These are phyloP conservation scores for Helenozyma rhizophorensis DNA, from an alignment of 805 yeast genomes.

Conservation along the genomic window DNA sequence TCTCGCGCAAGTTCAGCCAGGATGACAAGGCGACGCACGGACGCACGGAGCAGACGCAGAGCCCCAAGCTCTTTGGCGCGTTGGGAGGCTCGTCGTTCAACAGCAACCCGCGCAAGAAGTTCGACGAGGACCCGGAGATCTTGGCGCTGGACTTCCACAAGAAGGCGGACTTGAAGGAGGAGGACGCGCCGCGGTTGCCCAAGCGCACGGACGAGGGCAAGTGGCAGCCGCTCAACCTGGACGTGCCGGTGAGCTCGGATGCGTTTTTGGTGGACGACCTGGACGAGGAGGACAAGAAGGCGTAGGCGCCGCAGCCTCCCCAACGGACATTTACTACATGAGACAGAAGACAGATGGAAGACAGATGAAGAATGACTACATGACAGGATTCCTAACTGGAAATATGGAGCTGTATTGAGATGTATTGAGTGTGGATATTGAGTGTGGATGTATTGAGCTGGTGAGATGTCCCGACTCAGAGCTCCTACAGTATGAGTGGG, in stretches of 20 bases:
- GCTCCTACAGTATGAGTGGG: too few relatives aligned
- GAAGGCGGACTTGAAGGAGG: constrained; percentile 34
- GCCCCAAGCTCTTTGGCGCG: constrained; percentile 41
- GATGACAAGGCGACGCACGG: constrained; percentile 10
- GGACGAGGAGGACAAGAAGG: constrained; percentile 35
- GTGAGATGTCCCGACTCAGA: too few relatives aligned
- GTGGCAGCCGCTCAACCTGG: constrained; percentile 38
- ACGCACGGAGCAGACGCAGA: constrained; percentile 10
- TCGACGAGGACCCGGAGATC: constrained; percentile 55
- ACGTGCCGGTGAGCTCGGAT: constrained; percentile 38
- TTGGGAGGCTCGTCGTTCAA: constrained; percentile 42
- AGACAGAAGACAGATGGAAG: too few relatives aligned
- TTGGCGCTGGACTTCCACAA: constrained; percentile 48
- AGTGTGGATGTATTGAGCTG: too few relatives aligned
- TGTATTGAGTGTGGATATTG: too few relatives aligned
- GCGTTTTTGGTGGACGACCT: constrained; percentile 42
- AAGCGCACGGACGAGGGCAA: constrained; percentile 18
- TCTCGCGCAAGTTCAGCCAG: constrained; percentile 48
- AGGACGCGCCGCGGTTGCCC: constrained; percentile 24
- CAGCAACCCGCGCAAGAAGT: constrained; percentile 19
- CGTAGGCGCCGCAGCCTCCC: too few relatives aligned
- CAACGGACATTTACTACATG: too few relatives aligned
- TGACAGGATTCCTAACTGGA: too few relatives aligned
- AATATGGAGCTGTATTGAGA: too few relatives aligned
- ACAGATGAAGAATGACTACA: too few relatives aligned